Evolutionary conservation across 495 filamentous ascomycete species (phyloP).

Genomic region (Ascodesmis nigricans): DNA sequence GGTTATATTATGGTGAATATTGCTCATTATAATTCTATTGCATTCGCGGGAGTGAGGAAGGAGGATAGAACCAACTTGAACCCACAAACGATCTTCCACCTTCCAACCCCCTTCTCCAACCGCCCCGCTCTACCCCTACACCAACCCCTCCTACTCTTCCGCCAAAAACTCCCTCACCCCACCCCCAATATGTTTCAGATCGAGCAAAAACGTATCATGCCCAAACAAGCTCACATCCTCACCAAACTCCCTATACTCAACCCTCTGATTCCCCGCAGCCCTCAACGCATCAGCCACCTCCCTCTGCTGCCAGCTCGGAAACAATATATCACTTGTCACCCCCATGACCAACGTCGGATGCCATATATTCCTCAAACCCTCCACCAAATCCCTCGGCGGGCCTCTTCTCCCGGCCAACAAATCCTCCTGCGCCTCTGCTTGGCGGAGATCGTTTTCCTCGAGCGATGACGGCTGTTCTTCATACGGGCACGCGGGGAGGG

Average conservation of each 20-base stretch:
- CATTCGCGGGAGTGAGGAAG: too few relatives aligned
- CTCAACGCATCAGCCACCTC: constrained; percentile 76
- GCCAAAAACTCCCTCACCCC: constrained; percentile 56
- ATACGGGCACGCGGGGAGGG: constrained; percentile 65
- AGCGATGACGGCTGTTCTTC: constrained; percentile 49
- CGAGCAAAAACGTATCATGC: constrained; percentile 88
- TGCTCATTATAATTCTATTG: too few relatives aligned
- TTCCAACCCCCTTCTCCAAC: too few relatives aligned
- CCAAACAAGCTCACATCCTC: constrained; percentile 85
- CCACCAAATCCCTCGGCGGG: constrained; percentile 56
- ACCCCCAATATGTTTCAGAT: constrained; percentile 77
- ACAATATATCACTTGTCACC: constrained; percentile 87
- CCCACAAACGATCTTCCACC: too few relatives aligned
- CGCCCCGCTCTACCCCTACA: too few relatives aligned
- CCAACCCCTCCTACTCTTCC: constrained; percentile 20
- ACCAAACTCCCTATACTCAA: constrained; percentile 74
- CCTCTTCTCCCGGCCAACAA: constrained; percentile 16
- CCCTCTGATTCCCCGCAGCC: constrained; percentile 48
- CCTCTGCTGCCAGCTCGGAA: constrained; percentile 94
- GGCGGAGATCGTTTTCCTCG: constrained; percentile 14
- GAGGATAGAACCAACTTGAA: too few relatives aligned
- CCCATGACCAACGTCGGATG: constrained; percentile 76
- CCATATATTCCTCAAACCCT: constrained; percentile 45
- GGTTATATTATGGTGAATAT: too few relatives aligned
- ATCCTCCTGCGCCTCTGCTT: constrained; percentile 1